These are phyloP conservation scores for Asterella californica DNA, from an alignment of 225 moss, liverwort and hornwort species.

Conservation along the genomic window DNA sequence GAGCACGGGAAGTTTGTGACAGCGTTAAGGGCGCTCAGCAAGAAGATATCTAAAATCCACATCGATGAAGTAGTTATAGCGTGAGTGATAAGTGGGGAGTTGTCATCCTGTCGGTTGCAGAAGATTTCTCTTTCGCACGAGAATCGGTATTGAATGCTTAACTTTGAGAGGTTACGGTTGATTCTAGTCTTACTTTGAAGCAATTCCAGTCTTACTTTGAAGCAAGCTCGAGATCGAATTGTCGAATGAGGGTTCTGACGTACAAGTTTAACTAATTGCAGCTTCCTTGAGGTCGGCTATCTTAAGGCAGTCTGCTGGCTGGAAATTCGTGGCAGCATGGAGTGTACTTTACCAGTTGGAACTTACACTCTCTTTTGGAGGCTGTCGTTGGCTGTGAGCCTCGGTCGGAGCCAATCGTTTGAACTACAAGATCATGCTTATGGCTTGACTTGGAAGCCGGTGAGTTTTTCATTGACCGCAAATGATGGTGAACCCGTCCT, in stretches of 20 bases:
- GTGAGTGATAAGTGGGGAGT: too few relatives aligned
- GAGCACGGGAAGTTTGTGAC: too few relatives aligned
- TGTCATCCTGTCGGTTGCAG: too few relatives aligned
- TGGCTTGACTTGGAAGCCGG: background rate
- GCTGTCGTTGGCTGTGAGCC: background rate
- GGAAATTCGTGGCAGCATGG: constrained; percentile 27
- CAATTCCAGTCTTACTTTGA: too few relatives aligned
- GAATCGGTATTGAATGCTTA: too few relatives aligned
- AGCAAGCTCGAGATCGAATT: background rate
- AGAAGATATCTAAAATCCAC: too few relatives aligned
- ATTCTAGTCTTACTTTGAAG: too few relatives aligned
- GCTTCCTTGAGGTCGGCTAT: constrained; percentile 47
- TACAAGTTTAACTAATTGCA: background rate
- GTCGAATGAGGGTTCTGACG: background rate
- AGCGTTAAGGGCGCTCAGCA: too few relatives aligned
- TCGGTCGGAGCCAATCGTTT: too few relatives aligned
- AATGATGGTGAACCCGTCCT: background rate
- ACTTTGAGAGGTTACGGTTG: too few relatives aligned
- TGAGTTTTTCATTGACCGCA: constrained; percentile 10
- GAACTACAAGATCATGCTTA: background rate
- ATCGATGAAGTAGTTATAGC: too few relatives aligned
- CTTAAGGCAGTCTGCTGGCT: constrained; percentile 44
- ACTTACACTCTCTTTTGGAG: constrained; percentile 51
- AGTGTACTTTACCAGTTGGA: constrained; percentile 36
- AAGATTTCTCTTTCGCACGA: too few relatives aligned